Percentiles rank a stretch among this genome's conserved stretches.
Conservation (phyloP, 345 rosid genomes). For the Syzygium aromaticum region DNA sequence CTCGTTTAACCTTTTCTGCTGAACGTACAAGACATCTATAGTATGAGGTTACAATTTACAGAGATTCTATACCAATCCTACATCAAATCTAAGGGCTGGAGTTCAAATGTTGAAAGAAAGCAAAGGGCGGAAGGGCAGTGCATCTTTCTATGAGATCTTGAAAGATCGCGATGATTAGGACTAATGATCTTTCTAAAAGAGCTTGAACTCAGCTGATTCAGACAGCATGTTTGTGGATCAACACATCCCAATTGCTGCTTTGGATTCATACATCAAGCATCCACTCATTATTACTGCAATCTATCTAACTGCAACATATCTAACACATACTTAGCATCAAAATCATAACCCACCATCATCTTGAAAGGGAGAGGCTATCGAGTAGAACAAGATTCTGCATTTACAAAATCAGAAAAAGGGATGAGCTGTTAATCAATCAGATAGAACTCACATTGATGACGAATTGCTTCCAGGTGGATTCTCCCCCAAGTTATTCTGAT, state of each 20-base stretch:
- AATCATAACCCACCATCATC: background rate
- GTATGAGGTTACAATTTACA: background rate
- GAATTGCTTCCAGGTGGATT: constrained; percentile 31
- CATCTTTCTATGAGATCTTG: background rate
- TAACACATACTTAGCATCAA: background rate
- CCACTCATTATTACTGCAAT: background rate
- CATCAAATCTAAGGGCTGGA: background rate
- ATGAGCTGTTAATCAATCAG: background rate
- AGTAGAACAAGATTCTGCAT: background rate
- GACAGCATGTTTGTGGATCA: background rate
- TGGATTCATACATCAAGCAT: background rate
- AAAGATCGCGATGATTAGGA: background rate
- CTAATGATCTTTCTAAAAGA: background rate
- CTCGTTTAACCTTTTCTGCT: background rate
- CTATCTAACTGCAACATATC: background rate
- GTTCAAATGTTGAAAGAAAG: background rate
- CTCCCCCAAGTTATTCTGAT: constrained; percentile 23
- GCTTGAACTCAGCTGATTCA: background rate
- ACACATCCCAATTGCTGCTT: background rate
- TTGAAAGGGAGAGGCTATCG: background rate
- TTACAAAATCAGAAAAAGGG: background rate
- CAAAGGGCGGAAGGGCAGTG: background rate
- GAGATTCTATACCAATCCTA: background rate
- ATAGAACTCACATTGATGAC: constrained; percentile 47
- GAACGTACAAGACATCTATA: background rate